These are phyloP conservation scores for Austroboletus niveus DNA, from an alignment of 1,284 basidiomycete genomes.

Conservation along the genomic window DNA sequence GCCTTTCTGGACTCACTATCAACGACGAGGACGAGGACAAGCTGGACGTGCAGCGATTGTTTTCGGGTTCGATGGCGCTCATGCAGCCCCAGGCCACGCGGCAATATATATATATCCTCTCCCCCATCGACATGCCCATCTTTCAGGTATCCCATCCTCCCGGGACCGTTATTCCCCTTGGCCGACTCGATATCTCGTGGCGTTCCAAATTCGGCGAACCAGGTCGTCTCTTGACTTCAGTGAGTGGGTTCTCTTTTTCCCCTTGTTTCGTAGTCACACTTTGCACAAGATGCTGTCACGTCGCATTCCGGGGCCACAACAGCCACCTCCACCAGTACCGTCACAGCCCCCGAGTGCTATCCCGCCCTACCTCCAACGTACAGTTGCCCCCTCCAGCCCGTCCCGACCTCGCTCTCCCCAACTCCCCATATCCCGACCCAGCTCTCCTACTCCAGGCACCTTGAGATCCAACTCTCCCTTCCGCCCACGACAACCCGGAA, in stretches of 20 bases:
- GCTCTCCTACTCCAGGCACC: constrained; percentile 38
- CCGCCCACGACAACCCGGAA: constrained; percentile 38
- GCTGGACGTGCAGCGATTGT: constrained; percentile 38
- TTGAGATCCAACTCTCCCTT: constrained; percentile 58
- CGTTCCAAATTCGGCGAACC: constrained; percentile 77
- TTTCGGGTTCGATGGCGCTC: constrained; percentile 60
- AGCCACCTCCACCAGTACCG: constrained; percentile 21
- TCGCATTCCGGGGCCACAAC: constrained; percentile 54
- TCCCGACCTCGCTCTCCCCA: constrained; percentile 55
- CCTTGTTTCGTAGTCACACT: too few relatives aligned
- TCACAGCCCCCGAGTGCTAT: constrained; percentile 63
- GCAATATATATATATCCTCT: constrained; percentile 82
- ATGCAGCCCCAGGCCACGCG: constrained; percentile 80
- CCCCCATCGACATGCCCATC: constrained; percentile 45
- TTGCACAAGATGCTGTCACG: constrained; percentile 59
- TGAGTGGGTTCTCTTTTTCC: constrained; percentile 18
- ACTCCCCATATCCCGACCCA: constrained; percentile 47
- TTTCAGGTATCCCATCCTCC: constrained; percentile 55
- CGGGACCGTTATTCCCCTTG: constrained; percentile 73
- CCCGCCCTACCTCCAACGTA: constrained; percentile 68
- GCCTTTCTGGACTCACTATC: constrained; percentile 2
- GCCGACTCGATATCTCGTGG: constrained; percentile 82
- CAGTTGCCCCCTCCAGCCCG: constrained; percentile 36
- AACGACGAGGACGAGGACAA: constrained; percentile 14
- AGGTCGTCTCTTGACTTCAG: constrained; percentile 78